These are phyloP conservation scores for Stereum hirsutum DNA, from an alignment of 1,284 basidiomycete genomes.

Conservation along the genomic window DNA sequence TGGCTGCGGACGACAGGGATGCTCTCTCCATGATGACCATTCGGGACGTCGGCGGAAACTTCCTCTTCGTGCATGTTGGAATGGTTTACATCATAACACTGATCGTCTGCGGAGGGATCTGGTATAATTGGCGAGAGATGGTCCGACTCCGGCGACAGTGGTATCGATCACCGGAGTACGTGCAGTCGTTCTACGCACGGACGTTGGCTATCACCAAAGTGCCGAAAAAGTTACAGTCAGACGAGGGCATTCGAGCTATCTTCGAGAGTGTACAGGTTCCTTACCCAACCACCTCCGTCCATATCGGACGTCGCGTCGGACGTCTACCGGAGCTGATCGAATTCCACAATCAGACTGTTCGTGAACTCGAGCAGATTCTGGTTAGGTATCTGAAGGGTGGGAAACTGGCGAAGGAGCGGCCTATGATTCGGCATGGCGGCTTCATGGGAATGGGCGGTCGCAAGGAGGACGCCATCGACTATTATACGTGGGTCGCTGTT, in stretches of 20 bases:
- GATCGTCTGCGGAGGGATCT: conserved; percentile 55
- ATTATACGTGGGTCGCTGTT: conserved; percentile 51
- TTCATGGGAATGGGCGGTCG: conserved; percentile 67
- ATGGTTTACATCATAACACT: conserved; percentile 68
- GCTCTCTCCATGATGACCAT: conserved; percentile 73
- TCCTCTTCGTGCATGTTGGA: conserved; percentile 70
- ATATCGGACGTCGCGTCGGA: conserved; percentile 73
- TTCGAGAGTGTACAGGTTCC: conserved; percentile 70
- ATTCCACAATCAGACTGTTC: conserved; percentile 80
- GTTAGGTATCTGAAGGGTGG: conserved; percentile 82
- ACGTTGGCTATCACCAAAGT: conserved; percentile 70
- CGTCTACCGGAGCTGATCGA: conserved; percentile 72
- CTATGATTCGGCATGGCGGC: conserved; percentile 65
- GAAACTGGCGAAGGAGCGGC: conserved; percentile 64
- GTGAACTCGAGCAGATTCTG: conserved; percentile 74
- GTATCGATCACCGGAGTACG: conserved; percentile 74
- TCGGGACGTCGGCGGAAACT: conserved; percentile 56
- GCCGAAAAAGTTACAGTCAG: conserved; percentile 66
- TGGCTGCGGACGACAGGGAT: conserved; percentile 41
- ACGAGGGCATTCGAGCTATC: conserved; percentile 64
- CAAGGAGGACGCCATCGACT: conserved; percentile 79
- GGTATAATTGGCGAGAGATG: conserved; percentile 70
- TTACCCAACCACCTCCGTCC: conserved; percentile 79
- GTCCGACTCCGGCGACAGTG: conserved; percentile 56
- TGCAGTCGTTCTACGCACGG: conserved; percentile 70